Evolutionary conservation across 345 rosid genomes (phyloP).

Genomic region (Mercurialis annua): DNA sequence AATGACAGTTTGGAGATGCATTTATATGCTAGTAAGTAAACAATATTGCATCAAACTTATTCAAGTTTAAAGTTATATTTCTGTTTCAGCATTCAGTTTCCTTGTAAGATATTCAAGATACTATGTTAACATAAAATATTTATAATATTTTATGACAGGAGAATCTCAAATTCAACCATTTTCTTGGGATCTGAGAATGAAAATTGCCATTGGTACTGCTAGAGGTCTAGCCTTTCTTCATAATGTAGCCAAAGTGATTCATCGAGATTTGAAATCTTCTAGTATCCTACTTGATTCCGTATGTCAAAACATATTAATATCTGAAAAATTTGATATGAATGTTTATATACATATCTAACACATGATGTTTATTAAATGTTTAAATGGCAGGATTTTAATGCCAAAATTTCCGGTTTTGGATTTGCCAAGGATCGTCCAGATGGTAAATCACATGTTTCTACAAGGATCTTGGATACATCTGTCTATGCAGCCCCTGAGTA

Average conservation of each 20-base stretch:
- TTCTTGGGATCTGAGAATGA: conserved; percentile 25
- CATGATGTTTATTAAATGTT: background rate
- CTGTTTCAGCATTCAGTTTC: too few species aligned
- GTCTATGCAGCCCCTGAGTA: conserved; percentile 33
- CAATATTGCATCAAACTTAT: background rate
- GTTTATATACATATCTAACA: too few species aligned
- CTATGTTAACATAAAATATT: background rate
- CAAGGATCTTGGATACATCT: conserved; percentile 23
- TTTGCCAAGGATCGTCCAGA: conserved; percentile 31
- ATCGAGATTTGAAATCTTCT: conserved; percentile 27
- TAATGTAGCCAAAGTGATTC: conserved; percentile 22
- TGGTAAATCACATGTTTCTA: conserved; percentile 24
- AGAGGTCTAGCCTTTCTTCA: conserved; percentile 29
- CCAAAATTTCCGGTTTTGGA: conserved; percentile 29
- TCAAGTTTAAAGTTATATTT: too few species aligned
- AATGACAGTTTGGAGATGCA: conserved; percentile 29
- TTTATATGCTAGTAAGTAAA: conserved; percentile 24
- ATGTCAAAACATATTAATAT: conserved; percentile 2
- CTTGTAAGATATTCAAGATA: background rate
- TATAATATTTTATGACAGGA: conserved; percentile 2
- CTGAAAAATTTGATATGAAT: background rate
- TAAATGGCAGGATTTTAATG: conserved; percentile 21
- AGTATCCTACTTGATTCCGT: conserved; percentile 28
- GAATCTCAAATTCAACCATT: conserved; percentile 23
- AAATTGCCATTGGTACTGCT: conserved; percentile 26